phyloP scores from a whole-genome alignment of 2,329 filamentous ascomycete species.

The Fusarium nygamai region DNA sequence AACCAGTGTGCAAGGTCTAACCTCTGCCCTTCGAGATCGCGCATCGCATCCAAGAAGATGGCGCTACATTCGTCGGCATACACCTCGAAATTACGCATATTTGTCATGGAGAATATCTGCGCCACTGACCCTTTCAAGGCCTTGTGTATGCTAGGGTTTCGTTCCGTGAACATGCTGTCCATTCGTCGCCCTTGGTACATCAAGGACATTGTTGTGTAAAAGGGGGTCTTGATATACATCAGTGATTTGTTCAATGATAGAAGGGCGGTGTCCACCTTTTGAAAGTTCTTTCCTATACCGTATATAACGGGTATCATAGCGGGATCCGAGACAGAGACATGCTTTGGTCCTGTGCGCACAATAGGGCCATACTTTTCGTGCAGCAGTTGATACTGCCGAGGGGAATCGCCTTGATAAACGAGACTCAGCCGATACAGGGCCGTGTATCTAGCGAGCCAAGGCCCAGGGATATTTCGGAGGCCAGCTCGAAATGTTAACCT shows the following conservation, averaged over 20 bases:
- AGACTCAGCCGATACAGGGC: background rate
- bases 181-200: background rate
- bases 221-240: background rate
- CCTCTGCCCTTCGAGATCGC: background rate
- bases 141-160: background rate
- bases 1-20: background rate
- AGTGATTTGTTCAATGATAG: background rate
- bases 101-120: background rate
- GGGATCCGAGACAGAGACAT: background rate
- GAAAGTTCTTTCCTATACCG: background rate
- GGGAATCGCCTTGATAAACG: background rate
- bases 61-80: background rate
- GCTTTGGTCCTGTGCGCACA: background rate
- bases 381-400: background rate
- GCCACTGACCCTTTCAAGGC: background rate
- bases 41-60: background rate
- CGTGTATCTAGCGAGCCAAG: background rate
- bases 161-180: background rate
- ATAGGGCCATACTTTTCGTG: background rate
- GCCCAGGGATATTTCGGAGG: background rate
- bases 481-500: background rate
- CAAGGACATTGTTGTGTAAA: background rate
- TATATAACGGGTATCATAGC: background rate
- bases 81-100: background rate
- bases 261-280: background rate